Evolutionary conservation across 345 rosid species (phyloP).

Genomic region (Eutrema japonicum): DNA sequence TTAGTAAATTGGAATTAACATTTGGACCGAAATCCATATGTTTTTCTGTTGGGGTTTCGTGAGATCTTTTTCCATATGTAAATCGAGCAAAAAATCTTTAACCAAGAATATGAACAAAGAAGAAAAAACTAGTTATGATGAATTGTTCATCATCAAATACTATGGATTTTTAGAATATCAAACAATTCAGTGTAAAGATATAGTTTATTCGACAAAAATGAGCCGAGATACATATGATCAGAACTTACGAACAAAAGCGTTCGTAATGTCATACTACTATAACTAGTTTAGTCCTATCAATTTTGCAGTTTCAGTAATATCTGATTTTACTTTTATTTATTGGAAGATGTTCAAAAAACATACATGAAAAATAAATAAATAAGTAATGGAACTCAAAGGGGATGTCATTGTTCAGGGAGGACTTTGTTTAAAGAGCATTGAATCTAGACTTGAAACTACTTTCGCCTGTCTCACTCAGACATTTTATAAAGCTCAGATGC

Average conservation of each 20-base stretch:
- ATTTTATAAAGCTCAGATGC: constrained; percentile 13
- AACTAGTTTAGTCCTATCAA: constrained; percentile 1
- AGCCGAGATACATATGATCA: neutral
- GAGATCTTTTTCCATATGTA: no score
- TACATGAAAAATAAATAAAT: neutral
- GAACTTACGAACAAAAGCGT: neutral
- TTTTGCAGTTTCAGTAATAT: constrained; percentile 5
- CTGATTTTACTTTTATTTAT: neutral
- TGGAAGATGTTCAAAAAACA: neutral
- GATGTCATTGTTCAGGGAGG: constrained; percentile 41
- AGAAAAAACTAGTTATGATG: neutral
- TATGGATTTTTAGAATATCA: neutral
- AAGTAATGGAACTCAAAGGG: constrained; percentile 25
- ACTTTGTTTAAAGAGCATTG: constrained; percentile 39
- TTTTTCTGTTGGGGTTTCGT: no score
- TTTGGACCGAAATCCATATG: no score
- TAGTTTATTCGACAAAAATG: neutral
- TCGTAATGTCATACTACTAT: neutral
- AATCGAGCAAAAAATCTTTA: no score
- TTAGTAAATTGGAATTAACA: no score
- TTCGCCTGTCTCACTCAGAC: constrained; percentile 31
- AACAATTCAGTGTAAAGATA: neutral
- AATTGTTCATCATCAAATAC: neutral
- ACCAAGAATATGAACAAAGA: neutral
- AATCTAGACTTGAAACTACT: constrained; percentile 42